Evolutionary conservation across 2,329 filamentous ascomycete genomes (phyloP).

Genomic region (Verticillium isaacii): DNA sequence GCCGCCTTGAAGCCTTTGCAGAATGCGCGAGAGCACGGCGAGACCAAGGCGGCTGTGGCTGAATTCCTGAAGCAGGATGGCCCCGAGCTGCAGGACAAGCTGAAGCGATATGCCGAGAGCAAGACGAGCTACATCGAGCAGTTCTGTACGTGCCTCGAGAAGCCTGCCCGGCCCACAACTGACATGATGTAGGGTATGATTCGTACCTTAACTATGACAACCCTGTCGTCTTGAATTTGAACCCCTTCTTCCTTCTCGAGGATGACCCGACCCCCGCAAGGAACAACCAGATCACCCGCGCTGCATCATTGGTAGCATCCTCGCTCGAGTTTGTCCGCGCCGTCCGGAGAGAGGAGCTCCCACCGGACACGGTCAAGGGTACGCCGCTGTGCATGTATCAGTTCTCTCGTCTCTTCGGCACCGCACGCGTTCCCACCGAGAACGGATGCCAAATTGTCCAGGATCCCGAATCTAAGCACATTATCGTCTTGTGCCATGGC

Average conservation of each 20-base stretch:
- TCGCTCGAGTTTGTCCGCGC: constrained; percentile 89
- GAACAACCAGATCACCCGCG: constrained; percentile 93
- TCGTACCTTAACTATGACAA: constrained; percentile 98
- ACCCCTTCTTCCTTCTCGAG: constrained; percentile 95
- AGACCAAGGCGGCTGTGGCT: constrained; percentile 73
- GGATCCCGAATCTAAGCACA: constrained; percentile 86
- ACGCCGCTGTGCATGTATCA: constrained; percentile 96
- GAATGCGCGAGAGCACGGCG: constrained; percentile 71
- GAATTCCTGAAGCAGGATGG: constrained; percentile 83
- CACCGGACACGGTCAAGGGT: constrained; percentile 79
- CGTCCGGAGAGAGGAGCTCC: constrained; percentile 86
- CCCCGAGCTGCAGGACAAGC: constrained; percentile 76
- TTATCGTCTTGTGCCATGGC: constrained; percentile 88
- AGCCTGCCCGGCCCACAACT: not conserved
- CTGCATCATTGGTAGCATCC: constrained; percentile 86
- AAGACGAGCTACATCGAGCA: constrained; percentile 98
- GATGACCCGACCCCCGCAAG: constrained; percentile 95
- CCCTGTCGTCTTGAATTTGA: constrained; percentile 93
- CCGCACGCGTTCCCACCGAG: constrained; percentile 87
- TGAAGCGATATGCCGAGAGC: constrained; percentile 84
- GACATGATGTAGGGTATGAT: constrained; percentile 72
- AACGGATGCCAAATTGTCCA: constrained; percentile 95
- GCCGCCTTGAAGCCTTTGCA: constrained; percentile 78
- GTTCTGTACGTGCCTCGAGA: constrained; percentile 67
- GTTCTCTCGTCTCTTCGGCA: constrained; percentile 92